Conservation (phyloP, 441 rosid genomes). For the Populus tomentosa region DNA sequence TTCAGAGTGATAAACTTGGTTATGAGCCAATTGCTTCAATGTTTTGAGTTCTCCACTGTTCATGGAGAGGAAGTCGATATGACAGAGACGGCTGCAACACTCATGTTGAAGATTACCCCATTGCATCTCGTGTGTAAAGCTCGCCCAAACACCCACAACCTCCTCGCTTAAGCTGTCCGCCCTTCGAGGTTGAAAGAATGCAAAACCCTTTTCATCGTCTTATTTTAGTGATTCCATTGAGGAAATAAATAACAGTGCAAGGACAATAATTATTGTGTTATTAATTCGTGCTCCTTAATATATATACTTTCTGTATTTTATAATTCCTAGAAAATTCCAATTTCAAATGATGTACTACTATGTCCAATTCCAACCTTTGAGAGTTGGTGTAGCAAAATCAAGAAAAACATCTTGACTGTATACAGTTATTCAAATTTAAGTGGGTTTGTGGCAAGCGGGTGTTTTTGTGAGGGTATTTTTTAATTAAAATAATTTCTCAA, state of each 20-base stretch:
- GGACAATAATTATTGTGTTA: not conserved
- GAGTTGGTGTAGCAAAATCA: not conserved
- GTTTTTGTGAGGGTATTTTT: not conserved
- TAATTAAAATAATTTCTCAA: too few species aligned
- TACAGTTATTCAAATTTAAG: not conserved
- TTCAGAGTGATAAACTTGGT: conserved; percentile 23
- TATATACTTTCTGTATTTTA: not conserved
- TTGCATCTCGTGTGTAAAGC: conserved; percentile 35
- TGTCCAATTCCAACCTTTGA: not conserved
- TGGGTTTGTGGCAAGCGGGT: not conserved
- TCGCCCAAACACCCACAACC: conserved; percentile 13
- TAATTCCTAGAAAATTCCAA: not conserved
- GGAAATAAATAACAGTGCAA: not conserved
- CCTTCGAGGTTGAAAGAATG: not conserved
- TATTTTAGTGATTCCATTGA: too few species aligned
- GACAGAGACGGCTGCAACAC: conserved; percentile 35
- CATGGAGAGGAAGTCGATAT: conserved; percentile 33
- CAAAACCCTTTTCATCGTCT: too few species aligned
- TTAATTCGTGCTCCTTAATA: not conserved
- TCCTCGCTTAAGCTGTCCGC: conserved; percentile 3
- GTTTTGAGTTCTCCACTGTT: conserved; percentile 44
- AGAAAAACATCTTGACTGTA: not conserved
- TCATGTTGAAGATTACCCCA: conserved; percentile 37
- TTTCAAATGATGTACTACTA: not conserved
- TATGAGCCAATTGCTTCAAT: conserved; percentile 42